These are phyloP conservation scores for Monoraphidium neglectum DNA, from an alignment of 139 green algal genomes.

Conservation along the genomic window DNA sequence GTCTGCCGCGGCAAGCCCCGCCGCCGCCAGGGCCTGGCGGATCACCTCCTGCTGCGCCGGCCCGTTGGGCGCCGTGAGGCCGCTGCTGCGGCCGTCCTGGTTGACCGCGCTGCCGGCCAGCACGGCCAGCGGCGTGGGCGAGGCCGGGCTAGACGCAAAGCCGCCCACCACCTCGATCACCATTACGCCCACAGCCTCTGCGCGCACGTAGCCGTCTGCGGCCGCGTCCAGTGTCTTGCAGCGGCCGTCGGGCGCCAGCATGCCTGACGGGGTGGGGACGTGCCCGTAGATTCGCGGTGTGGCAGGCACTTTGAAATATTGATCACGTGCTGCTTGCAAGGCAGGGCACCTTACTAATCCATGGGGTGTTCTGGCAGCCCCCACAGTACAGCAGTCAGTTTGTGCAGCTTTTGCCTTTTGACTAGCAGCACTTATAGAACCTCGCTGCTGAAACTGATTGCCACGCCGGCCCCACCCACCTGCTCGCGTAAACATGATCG, in stretches of 20 bases:
- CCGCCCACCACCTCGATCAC: not conserved
- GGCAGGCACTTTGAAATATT: not conserved
- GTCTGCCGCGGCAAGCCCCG: constrained; percentile 8
- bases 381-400: too few relatives aligned
- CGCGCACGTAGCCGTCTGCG: constrained; percentile 82
- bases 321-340: not conserved
- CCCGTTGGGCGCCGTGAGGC: constrained; percentile 88
- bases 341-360: too few relatives aligned
- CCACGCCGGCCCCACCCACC: not conserved
- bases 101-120: constrained; percentile 56
- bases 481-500: constrained; percentile 49
- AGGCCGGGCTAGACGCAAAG: not conserved
- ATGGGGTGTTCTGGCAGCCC: too few relatives aligned
- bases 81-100: constrained; percentile 87
- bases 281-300: too few relatives aligned
- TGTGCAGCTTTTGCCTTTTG: not conserved
- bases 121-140: constrained; percentile 22
- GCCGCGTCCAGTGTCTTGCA: constrained; percentile 72
- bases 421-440: not conserved
- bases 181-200: constrained; percentile 26
- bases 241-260: constrained; percentile 26
- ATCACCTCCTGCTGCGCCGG: constrained; percentile 83
- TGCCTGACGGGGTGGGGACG: constrained; percentile 27
- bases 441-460: not conserved
- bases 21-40: constrained; percentile 47